Conservation (phyloP, 805 yeast species). For the Saccharomyces paradoxus region DNA sequence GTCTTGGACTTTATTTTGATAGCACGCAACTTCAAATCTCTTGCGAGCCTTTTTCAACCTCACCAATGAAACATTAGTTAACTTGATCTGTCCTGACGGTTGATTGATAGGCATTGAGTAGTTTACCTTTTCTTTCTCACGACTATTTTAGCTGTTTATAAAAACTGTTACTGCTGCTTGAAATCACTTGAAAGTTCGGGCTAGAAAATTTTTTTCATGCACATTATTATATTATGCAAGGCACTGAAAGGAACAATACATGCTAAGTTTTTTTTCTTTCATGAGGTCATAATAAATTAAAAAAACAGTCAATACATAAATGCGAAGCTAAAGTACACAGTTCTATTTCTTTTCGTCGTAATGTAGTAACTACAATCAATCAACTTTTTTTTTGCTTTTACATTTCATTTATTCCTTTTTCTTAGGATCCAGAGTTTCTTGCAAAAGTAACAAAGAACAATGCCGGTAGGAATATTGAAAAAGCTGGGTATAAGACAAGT, state of each 20-base stretch:
- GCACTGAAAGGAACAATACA: not conserved
- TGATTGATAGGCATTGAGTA: slow-evolving; percentile 58
- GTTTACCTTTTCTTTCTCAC: not conserved
- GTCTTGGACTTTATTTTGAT: slow-evolving; percentile 94
- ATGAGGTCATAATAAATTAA: not conserved
- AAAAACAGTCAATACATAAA: not conserved
- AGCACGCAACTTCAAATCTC: slow-evolving; percentile 91
- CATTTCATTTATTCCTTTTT: not conserved
- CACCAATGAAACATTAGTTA: slow-evolving; percentile 91
- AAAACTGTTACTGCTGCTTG: not conserved
- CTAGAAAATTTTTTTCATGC: not conserved
- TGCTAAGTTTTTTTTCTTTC: not conserved
- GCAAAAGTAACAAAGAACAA: not conserved
- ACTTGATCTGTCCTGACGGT: slow-evolving; percentile 79
- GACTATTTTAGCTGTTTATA: not conserved
- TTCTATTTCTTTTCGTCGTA: not conserved
- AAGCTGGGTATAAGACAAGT: not conserved
- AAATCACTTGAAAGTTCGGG: not conserved
- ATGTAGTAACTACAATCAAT: not conserved
- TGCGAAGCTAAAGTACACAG: not conserved
- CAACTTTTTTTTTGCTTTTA: not conserved
- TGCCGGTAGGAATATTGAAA: not conserved
- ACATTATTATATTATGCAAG: not conserved
- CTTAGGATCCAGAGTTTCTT: not conserved
- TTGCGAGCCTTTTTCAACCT: slow-evolving; percentile 85